Base-by-base conservation (phyloP, 805 yeast genomes). In the Kluyveromyces nonfermentans region DNA sequence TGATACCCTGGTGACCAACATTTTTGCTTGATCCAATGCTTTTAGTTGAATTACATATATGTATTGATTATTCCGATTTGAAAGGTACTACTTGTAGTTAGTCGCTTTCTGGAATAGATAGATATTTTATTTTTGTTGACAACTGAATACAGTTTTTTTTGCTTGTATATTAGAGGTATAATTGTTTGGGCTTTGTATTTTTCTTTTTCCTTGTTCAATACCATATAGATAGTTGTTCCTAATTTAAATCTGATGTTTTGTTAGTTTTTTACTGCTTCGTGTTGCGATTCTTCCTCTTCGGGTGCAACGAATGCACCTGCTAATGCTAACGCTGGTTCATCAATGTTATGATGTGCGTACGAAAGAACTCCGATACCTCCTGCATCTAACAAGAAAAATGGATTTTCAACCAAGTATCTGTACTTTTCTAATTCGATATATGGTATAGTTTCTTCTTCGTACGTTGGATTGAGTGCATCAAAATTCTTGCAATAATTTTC, bases 291-390 rank as follows among this genome's bases (percentile, higher is more conserved):
- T 57, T 80, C 83, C 46, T 76, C 82, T 8, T 76, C 77, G 12
- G 87, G 90, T 12, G 83, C 80, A 7, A 70, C 69, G 54, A 86
- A 87, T 0, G 94, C 90, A 39, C 95, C 95, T 2, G 95, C 84
- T 46, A 90, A 70, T 41, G 72, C 77, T 45, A 90, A 62, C 0
- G 96, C 96, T 3, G 97, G 97, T 65, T 90, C 97, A 33, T 82
- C 73, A 44, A 85, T 73, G 60, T 73, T 80, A 57, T 82, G 79
- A 62, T 89, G 97, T 55, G 86, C 94, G 63, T 89, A 89, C 50
- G 93, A 80, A 57, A 90, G 70, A 1, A 88, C 95, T 48, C 96
- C 96, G 35, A 87, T 85, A 35, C 96, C 97, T 50, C 97, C 96
- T 21, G 97, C 95, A 60, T 90, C 96, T 52, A 90, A 69, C 62